These are phyloP conservation scores for Kwoniella sp. DNA, from an alignment of 768 basidiomycete species.

Conservation along the genomic window DNA sequence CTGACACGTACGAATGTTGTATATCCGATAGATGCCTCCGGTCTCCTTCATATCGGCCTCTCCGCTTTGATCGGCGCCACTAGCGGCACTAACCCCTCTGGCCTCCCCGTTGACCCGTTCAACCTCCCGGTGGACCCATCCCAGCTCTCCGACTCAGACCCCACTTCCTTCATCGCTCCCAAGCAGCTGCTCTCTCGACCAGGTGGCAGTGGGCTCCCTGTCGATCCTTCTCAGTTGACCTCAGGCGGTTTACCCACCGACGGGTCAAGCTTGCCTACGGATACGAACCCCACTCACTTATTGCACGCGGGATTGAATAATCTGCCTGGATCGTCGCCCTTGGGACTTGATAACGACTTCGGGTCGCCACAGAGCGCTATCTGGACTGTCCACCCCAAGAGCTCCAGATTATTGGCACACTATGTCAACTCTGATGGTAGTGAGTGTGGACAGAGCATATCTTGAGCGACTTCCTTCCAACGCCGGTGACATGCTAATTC, in stretches of 20 bases:
- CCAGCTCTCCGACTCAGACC: not conserved
- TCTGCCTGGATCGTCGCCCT: not conserved
- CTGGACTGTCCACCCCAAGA: slow-evolving; percentile 18
- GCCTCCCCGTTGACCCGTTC: not conserved
- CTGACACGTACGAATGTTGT: no score
- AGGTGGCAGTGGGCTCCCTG: slow-evolving; percentile 9
- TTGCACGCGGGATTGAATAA: slow-evolving; percentile 3
- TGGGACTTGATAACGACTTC: not conserved
- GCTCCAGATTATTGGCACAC: slow-evolving; percentile 11
- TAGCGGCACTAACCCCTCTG: not conserved
- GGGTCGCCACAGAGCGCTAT: slow-evolving; percentile 19
- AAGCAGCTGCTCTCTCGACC: slow-evolving; percentile 15
- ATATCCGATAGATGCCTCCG: slow-evolving; percentile 10
- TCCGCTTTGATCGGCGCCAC: not conserved
- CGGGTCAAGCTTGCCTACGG: not conserved
- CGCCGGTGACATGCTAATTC: no score
- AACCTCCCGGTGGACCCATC: not conserved
- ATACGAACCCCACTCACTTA: slow-evolving; percentile 5
- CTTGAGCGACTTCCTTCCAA: not conserved
- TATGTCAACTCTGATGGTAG: slow-evolving; percentile 26
- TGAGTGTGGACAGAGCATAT: slow-evolving; percentile 6
- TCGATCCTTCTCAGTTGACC: not conserved
- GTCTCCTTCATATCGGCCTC: slow-evolving; percentile 14
- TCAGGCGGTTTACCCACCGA: not conserved
- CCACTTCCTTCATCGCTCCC: not conserved